Conservation (phyloP, 1,139 yeast genomes). For the Sugiyamaella castrensis region DNA sequence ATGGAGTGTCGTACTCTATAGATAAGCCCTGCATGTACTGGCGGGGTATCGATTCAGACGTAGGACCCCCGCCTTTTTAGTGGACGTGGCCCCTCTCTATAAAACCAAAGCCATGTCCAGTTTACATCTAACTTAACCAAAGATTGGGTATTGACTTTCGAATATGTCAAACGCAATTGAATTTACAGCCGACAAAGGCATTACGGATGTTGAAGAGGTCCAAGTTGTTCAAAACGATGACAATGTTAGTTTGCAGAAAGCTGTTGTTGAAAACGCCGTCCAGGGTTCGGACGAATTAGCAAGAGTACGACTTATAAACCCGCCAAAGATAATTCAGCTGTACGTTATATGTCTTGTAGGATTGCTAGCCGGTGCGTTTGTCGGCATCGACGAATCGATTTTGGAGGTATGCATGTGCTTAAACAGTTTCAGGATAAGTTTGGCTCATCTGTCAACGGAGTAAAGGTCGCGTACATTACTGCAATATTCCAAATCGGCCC, state of each 20-base stretch:
- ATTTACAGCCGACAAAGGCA: too few relatives aligned
- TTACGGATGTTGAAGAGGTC: too few relatives aligned
- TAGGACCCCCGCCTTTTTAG: too few relatives aligned
- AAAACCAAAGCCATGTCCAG: too few relatives aligned
- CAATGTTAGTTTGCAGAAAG: background rate
- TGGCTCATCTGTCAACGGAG: slow-evolving; percentile 19
- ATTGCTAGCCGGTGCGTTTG: slow-evolving; percentile 17
- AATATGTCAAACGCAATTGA: too few relatives aligned
- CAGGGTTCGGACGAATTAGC: slow-evolving; percentile 17
- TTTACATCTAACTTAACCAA: too few relatives aligned
- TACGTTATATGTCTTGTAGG: slow-evolving; percentile 16
- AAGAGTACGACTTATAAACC: slow-evolving; percentile 13
- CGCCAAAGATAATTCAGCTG: slow-evolving; percentile 18
- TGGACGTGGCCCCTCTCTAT: too few relatives aligned
- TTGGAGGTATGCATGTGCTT: slow-evolving; percentile 18
- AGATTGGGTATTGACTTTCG: too few relatives aligned
- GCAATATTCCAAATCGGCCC: slow-evolving; percentile 23
- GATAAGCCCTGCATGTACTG: too few relatives aligned
- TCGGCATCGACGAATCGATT: slow-evolving; percentile 19
- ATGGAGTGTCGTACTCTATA: too few relatives aligned
- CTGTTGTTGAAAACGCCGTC: background rate
- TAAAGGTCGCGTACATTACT: slow-evolving; percentile 21
- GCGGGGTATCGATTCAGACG: too few relatives aligned
- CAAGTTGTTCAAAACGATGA: too few relatives aligned
- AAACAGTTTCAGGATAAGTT: slow-evolving; percentile 17